A percentile compares a stretch with the other conserved stretches of the same genome.
These are phyloP conservation scores for Multifurca ochricompacta DNA, from an alignment of 768 basidiomycete genomes.

Conservation along the genomic window DNA sequence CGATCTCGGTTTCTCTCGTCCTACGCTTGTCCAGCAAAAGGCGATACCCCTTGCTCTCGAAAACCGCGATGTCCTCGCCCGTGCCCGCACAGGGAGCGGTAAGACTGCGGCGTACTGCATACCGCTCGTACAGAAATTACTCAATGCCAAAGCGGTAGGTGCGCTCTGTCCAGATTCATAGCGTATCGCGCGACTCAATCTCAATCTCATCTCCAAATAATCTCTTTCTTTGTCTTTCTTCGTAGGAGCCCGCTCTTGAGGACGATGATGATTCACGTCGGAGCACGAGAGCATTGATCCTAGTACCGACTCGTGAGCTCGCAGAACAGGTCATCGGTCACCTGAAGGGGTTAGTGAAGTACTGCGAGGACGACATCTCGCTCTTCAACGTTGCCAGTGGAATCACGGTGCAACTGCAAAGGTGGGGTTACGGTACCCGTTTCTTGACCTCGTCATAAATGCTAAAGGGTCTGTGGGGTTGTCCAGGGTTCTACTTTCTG, in stretches of 20 bases:
- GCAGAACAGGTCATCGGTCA: constrained; percentile 81
- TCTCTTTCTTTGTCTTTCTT: background rate
- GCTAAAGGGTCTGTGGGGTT: background rate
- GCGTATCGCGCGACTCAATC: too few species aligned
- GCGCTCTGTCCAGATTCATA: constrained; percentile 1
- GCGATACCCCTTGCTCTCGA: constrained; percentile 90
- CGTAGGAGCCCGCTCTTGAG: background rate
- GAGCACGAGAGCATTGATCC: constrained; percentile 67
- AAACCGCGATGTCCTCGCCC: constrained; percentile 83
- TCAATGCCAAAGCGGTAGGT: constrained; percentile 54
- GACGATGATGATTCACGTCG: constrained; percentile 26
- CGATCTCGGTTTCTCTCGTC: constrained; percentile 81
- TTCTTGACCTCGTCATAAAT: background rate
- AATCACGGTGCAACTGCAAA: constrained; percentile 60
- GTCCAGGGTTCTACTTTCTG: constrained; percentile 45
- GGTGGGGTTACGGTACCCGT: constrained; percentile 36
- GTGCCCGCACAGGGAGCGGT: constrained; percentile 92
- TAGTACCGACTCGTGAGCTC: constrained; percentile 89
- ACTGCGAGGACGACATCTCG: constrained; percentile 71
- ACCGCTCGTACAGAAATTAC: constrained; percentile 82
- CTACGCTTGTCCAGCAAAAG: constrained; percentile 87
- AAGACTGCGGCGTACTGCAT: constrained; percentile 97
- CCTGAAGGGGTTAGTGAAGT: constrained; percentile 54
- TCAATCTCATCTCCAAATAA: background rate
- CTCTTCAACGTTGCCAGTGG: constrained; percentile 74